Evolutionary conservation across 2,329 filamentous ascomycete species (phyloP).

Genomic region (Rutstroemia sp.): DNA sequence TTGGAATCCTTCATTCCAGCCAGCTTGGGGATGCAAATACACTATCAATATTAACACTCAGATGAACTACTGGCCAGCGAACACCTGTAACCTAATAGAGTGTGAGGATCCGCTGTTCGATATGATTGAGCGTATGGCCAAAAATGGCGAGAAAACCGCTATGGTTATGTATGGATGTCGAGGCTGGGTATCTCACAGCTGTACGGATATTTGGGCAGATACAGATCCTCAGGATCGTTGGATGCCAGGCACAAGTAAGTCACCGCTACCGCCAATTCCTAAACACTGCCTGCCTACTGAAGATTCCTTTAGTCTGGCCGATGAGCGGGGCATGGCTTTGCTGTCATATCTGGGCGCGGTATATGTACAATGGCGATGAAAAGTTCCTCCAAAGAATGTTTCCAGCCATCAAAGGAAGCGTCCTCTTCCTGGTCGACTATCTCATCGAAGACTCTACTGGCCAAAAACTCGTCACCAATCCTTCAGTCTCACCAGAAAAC

Average conservation of each 20-base stretch:
- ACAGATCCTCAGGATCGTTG: conserved; percentile 29
- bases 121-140: conserved; percentile 31
- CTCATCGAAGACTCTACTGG: conserved; percentile 26
- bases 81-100: conserved; percentile 28
- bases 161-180: conserved; percentile 26
- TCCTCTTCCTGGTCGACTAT: conserved; percentile 31
- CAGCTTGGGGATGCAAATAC: conserved; percentile 41
- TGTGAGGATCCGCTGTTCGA: conserved; percentile 35
- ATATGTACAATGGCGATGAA: conserved; percentile 30
- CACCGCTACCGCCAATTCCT: not conserved
- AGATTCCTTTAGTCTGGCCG: conserved; percentile 28
- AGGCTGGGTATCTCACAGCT: conserved; percentile 29
- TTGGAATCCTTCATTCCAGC: conserved; percentile 36
- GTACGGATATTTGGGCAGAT: conserved; percentile 31
- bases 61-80: conserved; percentile 45
- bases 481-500: conserved; percentile 35
- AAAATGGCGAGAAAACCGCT: conserved; percentile 28
- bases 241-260: conserved; percentile 26
- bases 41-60: conserved; percentile 46
- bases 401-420: conserved; percentile 28
- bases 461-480: conserved; percentile 29
- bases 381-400: conserved; percentile 25
- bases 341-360: conserved; percentile 34
- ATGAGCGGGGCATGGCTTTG: conserved; percentile 36
- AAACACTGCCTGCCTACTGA: not conserved